phyloP scores from a whole-genome alignment of 2,329 filamentous ascomycete genomes.

The Fusarium nisikadoi region DNA sequence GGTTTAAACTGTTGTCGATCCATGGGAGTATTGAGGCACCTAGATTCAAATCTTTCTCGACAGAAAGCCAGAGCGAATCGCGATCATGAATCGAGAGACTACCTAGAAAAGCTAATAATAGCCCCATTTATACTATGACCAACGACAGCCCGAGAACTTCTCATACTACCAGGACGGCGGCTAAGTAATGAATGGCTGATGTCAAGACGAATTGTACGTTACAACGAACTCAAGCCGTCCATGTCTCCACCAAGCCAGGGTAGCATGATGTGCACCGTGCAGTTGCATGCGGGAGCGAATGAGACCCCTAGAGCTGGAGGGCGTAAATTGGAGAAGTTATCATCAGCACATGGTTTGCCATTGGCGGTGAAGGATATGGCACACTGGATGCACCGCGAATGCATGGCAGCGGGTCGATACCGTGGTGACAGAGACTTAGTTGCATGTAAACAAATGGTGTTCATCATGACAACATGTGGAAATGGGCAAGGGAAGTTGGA shows the following conservation, averaged over 20 bases:
- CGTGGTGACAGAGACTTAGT: slow-evolving; percentile 41
- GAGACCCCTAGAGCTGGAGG: slow-evolving; percentile 1
- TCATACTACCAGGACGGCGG: slow-evolving; percentile 1
- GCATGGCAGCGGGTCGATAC: slow-evolving; percentile 39
- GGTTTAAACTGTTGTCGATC: background rate
- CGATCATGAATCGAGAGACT: background rate
- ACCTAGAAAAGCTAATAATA: background rate
- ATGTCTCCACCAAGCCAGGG: background rate
- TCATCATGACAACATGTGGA: slow-evolving; percentile 37
- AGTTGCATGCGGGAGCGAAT: slow-evolving; percentile 25
- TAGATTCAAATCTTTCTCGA: background rate
- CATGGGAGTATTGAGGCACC: background rate
- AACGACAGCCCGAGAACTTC: background rate
- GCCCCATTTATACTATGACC: background rate
- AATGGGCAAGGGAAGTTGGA: background rate
- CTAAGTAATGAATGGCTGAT: slow-evolving; percentile 8
- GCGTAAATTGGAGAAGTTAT: slow-evolving; percentile 13
- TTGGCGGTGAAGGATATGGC: slow-evolving; percentile 34
- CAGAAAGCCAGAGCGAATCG: slow-evolving; percentile 1
- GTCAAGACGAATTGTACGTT: slow-evolving; percentile 13
- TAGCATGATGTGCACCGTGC: background rate
- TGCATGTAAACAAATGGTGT: slow-evolving; percentile 44
- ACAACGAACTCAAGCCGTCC: background rate
- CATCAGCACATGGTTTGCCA: slow-evolving; percentile 21
- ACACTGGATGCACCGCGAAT: slow-evolving; percentile 34